Conservation (phyloP, 192 early-diverging fungal species). For the Dissophora ornata region DNA sequence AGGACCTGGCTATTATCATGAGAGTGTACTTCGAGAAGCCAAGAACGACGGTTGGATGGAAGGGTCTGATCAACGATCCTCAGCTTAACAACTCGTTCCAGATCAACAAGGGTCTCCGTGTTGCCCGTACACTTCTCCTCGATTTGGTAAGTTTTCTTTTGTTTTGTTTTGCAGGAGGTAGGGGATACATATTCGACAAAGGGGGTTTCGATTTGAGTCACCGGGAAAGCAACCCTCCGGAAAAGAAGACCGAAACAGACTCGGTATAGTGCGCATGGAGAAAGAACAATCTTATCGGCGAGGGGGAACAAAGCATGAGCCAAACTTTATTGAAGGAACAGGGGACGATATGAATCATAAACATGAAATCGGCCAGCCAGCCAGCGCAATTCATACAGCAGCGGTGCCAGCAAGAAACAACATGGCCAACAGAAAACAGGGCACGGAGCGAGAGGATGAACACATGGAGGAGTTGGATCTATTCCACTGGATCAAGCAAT, state of each 20-base stretch:
- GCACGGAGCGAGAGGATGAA: no score
- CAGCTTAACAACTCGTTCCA: slow-evolving; percentile 77
- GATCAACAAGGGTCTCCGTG: slow-evolving; percentile 87
- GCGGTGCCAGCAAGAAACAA: no score
- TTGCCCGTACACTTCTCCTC: slow-evolving; percentile 76
- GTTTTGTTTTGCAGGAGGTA: not conserved
- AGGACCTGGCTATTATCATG: slow-evolving; percentile 83
- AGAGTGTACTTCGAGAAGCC: slow-evolving; percentile 92
- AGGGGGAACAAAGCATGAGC: slow-evolving; percentile 4
- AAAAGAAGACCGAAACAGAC: slow-evolving; percentile 1
- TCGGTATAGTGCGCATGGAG: no score
- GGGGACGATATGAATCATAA: no score
- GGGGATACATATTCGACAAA: no score
- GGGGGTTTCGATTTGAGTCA: no score
- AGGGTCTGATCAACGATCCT: slow-evolving; percentile 91
- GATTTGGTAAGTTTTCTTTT: slow-evolving; percentile 63
- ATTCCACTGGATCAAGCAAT: not conserved
- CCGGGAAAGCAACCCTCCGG: no score
- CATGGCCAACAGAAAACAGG: no score
- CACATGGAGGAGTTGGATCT: no score
- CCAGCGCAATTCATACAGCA: no score
- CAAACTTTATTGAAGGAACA: slow-evolving; percentile 16
- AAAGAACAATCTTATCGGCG: slow-evolving; percentile 2
- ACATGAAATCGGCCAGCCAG: no score
- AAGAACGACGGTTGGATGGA: slow-evolving; percentile 90